Base-by-base conservation (phyloP, 2,329 filamentous ascomycete genomes). In the Aspergillus fischeri region DNA sequence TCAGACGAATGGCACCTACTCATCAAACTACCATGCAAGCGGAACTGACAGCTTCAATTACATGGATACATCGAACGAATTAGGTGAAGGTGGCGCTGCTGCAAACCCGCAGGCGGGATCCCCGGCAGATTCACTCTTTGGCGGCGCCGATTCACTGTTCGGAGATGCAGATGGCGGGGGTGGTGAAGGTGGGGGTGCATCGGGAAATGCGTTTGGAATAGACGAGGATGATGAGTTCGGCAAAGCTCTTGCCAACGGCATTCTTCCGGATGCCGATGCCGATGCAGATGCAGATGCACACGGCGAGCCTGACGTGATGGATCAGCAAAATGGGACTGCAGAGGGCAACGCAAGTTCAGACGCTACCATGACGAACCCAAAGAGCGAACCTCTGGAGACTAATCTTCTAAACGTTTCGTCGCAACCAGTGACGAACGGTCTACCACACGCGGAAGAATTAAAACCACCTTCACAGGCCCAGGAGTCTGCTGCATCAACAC, bases 191-290 rank as follows among this genome's bases (percentile, higher is more conserved):
- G 78, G 77, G 51, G 81, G 73, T 62, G 80, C 73, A 61, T 82
- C 73, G 70, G 78, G 82, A 25, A 86, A 84, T 48, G 77, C 73
- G 4, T 95, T 91, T 70, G 89, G 84, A 0, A 87, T 89, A 11
- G 91, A 96, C 47, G 91, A 96, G 44, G 91, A 95, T 57, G 87
- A 92, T 64, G 90, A 92, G 62, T 92, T 95, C 64, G 87, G 87
- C 3, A 80, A 86, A 55, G 88, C 88, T 1, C 88, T 96, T 74
- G 86, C 86, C 41, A 83, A 83, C 60, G 83, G 82, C 25, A 74
- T 83, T 11, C 79, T 81, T 5, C 79, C 78, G 0, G 82, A 84
- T 57, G 78, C 83, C 20, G 68, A 73, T 50, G 68, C 78, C 0
- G 82, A 84, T 57, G 78, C 83, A 20, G 82, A 84, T 57, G 78